phyloP scores from a whole-genome alignment of 73 alveolate species.

The Durusdinium trenchii region DNA sequence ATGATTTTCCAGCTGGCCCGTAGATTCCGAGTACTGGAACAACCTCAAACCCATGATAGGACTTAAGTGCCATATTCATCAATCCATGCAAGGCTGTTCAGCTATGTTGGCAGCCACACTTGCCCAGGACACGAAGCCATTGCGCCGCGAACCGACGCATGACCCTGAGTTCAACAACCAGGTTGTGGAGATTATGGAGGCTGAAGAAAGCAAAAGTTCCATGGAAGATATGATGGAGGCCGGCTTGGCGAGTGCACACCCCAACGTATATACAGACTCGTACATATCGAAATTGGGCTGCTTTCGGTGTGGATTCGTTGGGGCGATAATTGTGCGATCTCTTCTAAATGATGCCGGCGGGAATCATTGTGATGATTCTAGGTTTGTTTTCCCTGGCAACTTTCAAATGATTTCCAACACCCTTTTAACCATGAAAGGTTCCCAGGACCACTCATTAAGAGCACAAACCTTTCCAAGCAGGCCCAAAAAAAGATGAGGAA shows the following conservation, averaged over 20 bases:
- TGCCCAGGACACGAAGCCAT: not conserved
- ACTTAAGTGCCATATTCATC: too few species aligned
- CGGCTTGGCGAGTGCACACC: too few species aligned
- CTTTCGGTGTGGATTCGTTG: too few species aligned
- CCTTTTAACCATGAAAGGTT: too few species aligned
- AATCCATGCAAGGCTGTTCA: not conserved
- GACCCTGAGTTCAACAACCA: not conserved
- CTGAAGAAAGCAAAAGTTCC: not conserved
- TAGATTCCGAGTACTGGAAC: too few species aligned
- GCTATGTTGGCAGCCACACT: not conserved
- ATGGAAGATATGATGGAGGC: not conserved
- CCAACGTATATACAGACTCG: too few species aligned
- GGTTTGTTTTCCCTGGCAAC: not conserved
- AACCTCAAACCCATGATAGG: not conserved
- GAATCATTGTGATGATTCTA: too few species aligned
- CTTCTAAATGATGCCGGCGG: not conserved
- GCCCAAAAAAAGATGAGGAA: not conserved
- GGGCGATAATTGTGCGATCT: not conserved
- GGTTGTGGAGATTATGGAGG: not conserved
- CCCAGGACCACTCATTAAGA: too few species aligned
- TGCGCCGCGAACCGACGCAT: not conserved
- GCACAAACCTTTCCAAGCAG: not conserved
- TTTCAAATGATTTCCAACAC: not conserved
- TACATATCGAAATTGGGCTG: too few species aligned
- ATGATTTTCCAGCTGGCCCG: too few species aligned